A percentile compares a stretch with the other conserved stretches of the same genome.
phyloP scores from a whole-genome alignment of 768 basidiomycete genomes.

The Trichaptum fuscoviolaceum region DNA sequence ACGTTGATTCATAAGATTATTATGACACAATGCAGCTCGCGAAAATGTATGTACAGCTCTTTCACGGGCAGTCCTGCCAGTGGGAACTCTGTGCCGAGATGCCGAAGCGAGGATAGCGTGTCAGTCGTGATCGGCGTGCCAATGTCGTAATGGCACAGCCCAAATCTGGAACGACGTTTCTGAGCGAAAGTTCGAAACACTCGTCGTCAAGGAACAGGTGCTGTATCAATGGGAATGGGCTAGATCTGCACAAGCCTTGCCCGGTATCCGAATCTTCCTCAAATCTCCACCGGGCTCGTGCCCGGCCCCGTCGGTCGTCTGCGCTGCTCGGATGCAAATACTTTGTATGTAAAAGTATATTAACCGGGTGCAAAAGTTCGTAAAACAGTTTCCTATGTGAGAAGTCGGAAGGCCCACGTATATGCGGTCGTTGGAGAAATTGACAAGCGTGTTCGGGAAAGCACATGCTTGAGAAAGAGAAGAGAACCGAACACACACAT shows the following conservation, averaged over 20 bases:
- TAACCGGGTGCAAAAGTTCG: not conserved
- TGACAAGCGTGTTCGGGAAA: not conserved
- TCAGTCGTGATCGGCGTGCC: not conserved
- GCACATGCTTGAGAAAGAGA: not conserved
- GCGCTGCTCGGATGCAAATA: not conserved
- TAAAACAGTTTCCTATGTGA: too few species aligned
- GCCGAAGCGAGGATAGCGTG: not conserved
- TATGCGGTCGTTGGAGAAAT: too few species aligned
- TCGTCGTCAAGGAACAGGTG: not conserved
- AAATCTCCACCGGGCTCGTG: too few species aligned
- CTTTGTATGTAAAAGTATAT: not conserved
- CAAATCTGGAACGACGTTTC: not conserved
- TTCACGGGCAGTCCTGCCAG: too few species aligned
- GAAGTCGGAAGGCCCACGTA: too few species aligned
- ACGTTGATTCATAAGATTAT: not conserved
- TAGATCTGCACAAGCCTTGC: not conserved
- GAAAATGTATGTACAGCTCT: too few species aligned
- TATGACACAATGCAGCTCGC: not conserved
- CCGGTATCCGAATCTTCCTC: not conserved
- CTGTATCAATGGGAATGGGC: not conserved
- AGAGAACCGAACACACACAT: not conserved
- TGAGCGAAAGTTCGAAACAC: not conserved
- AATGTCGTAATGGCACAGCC: not conserved
- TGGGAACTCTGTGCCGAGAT: not conserved
- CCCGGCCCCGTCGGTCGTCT: too few species aligned